Conservation (phyloP, 805 yeast genomes). For the Yarrowia bubula region DNA sequence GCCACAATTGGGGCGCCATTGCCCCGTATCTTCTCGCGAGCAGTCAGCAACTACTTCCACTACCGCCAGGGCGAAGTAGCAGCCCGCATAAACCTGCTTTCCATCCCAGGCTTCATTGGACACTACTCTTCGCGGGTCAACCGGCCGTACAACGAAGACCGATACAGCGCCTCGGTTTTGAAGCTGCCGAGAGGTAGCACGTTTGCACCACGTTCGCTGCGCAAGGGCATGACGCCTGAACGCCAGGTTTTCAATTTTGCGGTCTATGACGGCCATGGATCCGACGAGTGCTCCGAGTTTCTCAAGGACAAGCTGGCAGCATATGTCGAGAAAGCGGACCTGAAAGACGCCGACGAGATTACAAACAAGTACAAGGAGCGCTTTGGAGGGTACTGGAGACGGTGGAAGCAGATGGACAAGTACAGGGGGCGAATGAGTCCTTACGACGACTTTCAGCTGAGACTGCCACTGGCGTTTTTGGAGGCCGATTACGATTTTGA, state of each 20-base stretch:
- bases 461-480: constrained; percentile 64
- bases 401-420: constrained; percentile 55
- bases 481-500: constrained; percentile 61
- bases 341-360: constrained; percentile 45
- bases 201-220: constrained; percentile 32
- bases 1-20: constrained; percentile 25
- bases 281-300: constrained; percentile 66
- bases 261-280: constrained; percentile 95
- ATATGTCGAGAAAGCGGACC: constrained; percentile 49
- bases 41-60: constrained; percentile 23
- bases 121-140: constrained; percentile 75
- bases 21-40: constrained; percentile 22
- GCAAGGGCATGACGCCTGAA: constrained; percentile 28
- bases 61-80: constrained; percentile 17
- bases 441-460: constrained; percentile 56
- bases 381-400: constrained; percentile 83
- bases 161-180: constrained; percentile 63
- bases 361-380: constrained; percentile 54
- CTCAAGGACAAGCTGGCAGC: constrained; percentile 53
- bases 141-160: constrained; percentile 78
- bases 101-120: constrained; percentile 74
- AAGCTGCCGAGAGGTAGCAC: constrained; percentile 43
- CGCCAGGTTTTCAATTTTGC: constrained; percentile 62
- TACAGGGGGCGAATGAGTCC: constrained; percentile 37
- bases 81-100: constrained; percentile 56